These are phyloP conservation scores for Mycena pura DNA, from an alignment of 768 basidiomycete species.

Conservation along the genomic window DNA sequence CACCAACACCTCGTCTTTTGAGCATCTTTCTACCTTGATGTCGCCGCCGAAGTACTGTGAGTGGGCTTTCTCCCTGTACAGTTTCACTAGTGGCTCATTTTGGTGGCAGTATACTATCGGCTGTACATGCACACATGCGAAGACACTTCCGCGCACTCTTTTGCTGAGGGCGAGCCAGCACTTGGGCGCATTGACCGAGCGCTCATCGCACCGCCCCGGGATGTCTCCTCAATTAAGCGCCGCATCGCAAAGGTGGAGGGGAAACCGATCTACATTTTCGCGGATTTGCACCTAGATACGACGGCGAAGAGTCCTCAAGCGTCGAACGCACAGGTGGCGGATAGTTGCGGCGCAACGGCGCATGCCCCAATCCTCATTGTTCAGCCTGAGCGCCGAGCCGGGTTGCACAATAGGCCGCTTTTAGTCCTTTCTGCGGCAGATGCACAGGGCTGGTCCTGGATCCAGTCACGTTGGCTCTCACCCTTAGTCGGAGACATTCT, in stretches of 20 bases:
- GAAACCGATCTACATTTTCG: background rate
- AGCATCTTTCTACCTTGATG: background rate
- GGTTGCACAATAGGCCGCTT: background rate
- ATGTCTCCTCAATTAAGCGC: background rate
- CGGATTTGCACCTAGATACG: background rate
- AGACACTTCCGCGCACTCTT: background rate
- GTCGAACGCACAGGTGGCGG: background rate
- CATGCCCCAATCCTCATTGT: background rate
- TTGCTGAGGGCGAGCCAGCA: background rate
- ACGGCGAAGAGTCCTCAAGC: background rate
- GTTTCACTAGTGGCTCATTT: background rate
- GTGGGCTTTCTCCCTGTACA: background rate
- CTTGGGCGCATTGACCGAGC: background rate
- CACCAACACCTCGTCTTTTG: background rate
- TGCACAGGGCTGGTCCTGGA: background rate
- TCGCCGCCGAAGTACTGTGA: background rate
- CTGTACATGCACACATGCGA: background rate
- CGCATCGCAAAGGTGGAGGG: background rate
- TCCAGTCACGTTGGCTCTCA: background rate
- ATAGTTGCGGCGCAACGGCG: background rate
- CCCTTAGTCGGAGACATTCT: background rate
- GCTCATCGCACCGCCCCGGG: background rate
- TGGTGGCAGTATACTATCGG: background rate
- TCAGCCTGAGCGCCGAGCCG: background rate
- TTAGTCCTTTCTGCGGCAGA: background rate